Evolutionary conservation across 306 rosid species (phyloP).

Genomic region (Vicia faba): DNA sequence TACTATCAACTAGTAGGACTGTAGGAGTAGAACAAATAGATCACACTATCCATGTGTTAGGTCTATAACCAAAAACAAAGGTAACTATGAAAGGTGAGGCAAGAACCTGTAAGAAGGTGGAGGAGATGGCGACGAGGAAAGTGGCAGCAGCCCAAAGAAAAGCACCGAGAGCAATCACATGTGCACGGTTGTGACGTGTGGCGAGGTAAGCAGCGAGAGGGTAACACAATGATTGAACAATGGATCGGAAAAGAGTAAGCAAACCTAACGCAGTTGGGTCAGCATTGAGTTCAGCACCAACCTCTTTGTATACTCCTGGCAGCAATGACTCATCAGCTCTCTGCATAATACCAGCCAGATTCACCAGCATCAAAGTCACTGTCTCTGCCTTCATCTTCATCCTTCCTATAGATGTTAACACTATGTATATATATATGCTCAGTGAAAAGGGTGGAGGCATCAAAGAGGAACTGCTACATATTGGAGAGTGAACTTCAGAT

Average conservation of each 20-base stretch:
- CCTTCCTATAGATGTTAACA: not conserved
- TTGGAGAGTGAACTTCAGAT: not conserved
- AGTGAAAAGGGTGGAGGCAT: not conserved
- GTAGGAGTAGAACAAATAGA: not conserved
- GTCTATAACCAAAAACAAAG: not conserved
- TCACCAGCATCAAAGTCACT: conserved; percentile 61
- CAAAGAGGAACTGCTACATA: conserved; percentile 7
- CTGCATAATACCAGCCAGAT: conserved; percentile 73
- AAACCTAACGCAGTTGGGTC: conserved; percentile 87
- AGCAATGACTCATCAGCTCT: conserved; percentile 78
- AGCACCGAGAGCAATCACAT: conserved; percentile 84
- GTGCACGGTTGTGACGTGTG: conserved; percentile 75
- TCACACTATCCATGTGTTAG: not conserved
- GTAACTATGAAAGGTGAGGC: not conserved
- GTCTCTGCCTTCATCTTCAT: conserved; percentile 59
- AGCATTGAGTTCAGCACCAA: conserved; percentile 66
- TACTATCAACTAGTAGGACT: too few species aligned
- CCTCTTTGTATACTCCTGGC: conserved; percentile 82
- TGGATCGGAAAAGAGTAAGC: conserved; percentile 73
- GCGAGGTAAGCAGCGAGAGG: conserved; percentile 79
- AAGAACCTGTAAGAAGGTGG: conserved; percentile 80
- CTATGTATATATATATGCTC: not conserved
- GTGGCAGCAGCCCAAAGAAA: conserved; percentile 92
- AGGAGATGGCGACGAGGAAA: conserved; percentile 85
- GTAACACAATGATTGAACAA: conserved; percentile 72